Conservation (phyloP, 805 yeast species). For the Saturnispora serradocipensis region DNA sequence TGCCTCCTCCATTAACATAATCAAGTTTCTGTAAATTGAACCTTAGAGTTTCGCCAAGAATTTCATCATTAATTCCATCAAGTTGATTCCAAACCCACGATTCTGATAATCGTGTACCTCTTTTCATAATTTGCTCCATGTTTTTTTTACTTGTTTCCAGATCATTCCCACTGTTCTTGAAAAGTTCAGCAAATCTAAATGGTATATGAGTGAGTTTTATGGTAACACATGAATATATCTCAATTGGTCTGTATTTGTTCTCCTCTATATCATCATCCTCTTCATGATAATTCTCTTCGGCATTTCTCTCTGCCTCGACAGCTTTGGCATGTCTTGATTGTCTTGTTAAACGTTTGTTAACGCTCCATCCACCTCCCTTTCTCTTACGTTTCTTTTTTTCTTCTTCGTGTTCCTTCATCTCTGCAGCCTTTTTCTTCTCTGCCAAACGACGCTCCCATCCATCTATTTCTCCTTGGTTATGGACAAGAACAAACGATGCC, state of each 20-base stretch:
- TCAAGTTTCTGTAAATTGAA: slow-evolving; percentile 38
- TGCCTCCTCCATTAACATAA: slow-evolving; percentile 28
- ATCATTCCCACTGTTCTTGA: slow-evolving; percentile 56
- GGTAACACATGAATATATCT: slow-evolving; percentile 53
- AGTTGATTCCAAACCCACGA: slow-evolving; percentile 77
- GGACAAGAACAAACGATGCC: slow-evolving; percentile 41
- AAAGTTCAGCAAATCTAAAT: slow-evolving; percentile 49
- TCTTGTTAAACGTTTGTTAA: slow-evolving; percentile 23
- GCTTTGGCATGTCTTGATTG: slow-evolving; percentile 13
- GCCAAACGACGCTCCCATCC: slow-evolving; percentile 32
- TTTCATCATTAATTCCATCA: slow-evolving; percentile 65
- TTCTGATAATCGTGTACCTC: slow-evolving; percentile 52
- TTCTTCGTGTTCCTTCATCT: slow-evolving; percentile 21
- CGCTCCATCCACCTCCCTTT: slow-evolving; percentile 20
- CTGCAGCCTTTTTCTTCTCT: slow-evolving; percentile 20
- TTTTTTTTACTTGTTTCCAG: slow-evolving; percentile 43
- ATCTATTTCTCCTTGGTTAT: slow-evolving; percentile 41
- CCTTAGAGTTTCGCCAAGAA: slow-evolving; percentile 54
- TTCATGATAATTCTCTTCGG: slow-evolving; percentile 13
- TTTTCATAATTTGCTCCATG: slow-evolving; percentile 53
- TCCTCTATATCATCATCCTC: slow-evolving; percentile 21
- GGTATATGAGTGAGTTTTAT: slow-evolving; percentile 61
- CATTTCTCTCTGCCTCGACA: slow-evolving; percentile 11
- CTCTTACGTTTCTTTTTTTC: slow-evolving; percentile 16
- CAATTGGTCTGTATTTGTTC: slow-evolving; percentile 37